Base-by-base conservation (phyloP, 805 yeast species). In the Yueomyces sinensis region DNA sequence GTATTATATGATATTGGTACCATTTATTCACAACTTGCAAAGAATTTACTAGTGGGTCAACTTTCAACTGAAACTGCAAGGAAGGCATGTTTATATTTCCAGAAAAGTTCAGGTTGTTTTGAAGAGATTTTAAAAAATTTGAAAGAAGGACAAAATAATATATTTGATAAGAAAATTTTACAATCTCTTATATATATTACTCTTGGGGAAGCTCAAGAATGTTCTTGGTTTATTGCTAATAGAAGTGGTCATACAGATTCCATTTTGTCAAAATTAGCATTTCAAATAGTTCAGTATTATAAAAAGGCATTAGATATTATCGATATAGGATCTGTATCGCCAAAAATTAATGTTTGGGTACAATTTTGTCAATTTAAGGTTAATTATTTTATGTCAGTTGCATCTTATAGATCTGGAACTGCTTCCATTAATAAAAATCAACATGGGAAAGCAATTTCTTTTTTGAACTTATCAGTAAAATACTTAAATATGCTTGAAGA, bases 191-290 rank as follows among this genome's bases (percentile, higher is more conserved):
- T 65, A 27, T 43, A 51, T 11, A 47, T 84, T 25, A 70, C 72
- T 71, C 49, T 81, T 28, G 91, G 94, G 0, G 94, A 83, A 47
- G 91, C 94, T 0, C 95, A 86, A 54, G 95, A 87, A 49, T 66
- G 74, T 11, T 73, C 79, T 33, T 86, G 95, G 95, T 74, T 70
- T 32, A 76, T 76, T 45, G 84, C 94, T 6, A 13, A 24, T 1
- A 39, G 38, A 19, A 50, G 43, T 33, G 54, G 63, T 0, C 52
- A 58, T 27, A 79, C 75, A 44, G 74, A 80, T 47, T 59, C 77
- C 0, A 59, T 74, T 4, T 56, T 86, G 3, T 67, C 91, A 1
- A 71, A 74, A 44, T 56, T 87, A 31, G 70, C 94, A 0, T 54
- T 62, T 4, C 83, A 77, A 46, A 77, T 74, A 0, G 62, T 81